phyloP scores from a whole-genome alignment of 2,329 filamentous ascomycete genomes.

The Chrysosporium keratinophilum region DNA sequence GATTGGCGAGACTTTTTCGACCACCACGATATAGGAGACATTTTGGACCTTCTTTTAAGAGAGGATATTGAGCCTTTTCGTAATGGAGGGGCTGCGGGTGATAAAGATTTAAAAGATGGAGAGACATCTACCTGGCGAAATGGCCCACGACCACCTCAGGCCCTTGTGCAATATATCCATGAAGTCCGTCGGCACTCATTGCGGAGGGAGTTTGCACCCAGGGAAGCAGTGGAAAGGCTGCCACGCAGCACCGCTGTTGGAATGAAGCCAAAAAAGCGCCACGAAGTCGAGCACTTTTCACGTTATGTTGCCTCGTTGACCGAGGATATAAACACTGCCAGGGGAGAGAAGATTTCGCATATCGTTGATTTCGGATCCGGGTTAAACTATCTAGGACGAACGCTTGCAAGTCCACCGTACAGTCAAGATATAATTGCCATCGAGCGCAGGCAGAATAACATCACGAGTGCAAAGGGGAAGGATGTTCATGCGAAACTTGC shows the following conservation, averaged over 20 bases:
- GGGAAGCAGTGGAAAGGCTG: conserved; percentile 34
- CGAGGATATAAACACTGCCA: conserved; percentile 42
- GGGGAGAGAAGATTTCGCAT: conserved; percentile 55
- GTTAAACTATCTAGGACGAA: conserved; percentile 88
- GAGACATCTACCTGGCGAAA: conserved; percentile 34
- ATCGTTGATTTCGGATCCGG: conserved; percentile 93
- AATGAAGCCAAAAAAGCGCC: conserved; percentile 92
- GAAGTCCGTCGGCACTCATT: conserved; percentile 62
- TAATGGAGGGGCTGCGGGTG: conserved; percentile 15
- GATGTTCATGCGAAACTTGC: conserved; percentile 73
- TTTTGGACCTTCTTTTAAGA: conserved; percentile 71
- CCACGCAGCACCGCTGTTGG: conserved; percentile 67
- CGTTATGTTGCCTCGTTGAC: conserved; percentile 65
- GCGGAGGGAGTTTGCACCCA: conserved; percentile 47
- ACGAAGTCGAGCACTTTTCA: conserved; percentile 89
- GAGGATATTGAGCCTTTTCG: conserved; percentile 52
- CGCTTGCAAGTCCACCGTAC: conserved; percentile 74
- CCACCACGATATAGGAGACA: conserved; percentile 57
- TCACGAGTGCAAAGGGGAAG: conserved; percentile 70
- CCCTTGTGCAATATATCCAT: conserved; percentile 60
- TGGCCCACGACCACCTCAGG: conserved; percentile 39
- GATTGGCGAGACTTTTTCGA: conserved; percentile 77
- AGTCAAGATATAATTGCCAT: conserved; percentile 81
- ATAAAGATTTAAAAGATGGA: neutral
- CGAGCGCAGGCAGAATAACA: conserved; percentile 77